Conservation (phyloP, 1,284 basidiomycete species). For the Meripilus lineatus region DNA sequence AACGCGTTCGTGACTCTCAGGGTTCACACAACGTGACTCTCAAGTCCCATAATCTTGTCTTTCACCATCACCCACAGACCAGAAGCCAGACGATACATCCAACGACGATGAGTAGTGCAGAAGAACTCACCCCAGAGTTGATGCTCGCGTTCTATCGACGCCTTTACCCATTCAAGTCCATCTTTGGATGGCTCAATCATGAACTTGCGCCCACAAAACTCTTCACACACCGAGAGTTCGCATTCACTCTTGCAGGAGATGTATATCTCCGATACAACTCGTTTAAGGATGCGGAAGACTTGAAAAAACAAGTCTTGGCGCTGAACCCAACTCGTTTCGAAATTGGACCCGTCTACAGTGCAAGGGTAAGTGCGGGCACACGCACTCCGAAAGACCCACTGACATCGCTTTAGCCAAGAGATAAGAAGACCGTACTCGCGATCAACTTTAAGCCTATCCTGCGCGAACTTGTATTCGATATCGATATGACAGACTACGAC, state of each 20-base stretch:
- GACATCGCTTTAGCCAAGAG: constrained; percentile 76
- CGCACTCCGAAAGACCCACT: no score
- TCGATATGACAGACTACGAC: constrained; percentile 99
- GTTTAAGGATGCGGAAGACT: constrained; percentile 80
- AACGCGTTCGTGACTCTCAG: no score
- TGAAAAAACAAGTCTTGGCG: constrained; percentile 85
- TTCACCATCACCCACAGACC: no score
- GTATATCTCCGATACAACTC: constrained; percentile 96
- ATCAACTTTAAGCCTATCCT: constrained; percentile 73
- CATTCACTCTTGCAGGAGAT: constrained; percentile 92
- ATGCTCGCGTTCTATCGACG: constrained; percentile 92
- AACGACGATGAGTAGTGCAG: constrained; percentile 2
- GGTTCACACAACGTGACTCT: no score
- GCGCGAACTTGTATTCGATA: constrained; percentile 98
- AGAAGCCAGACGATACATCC: no score
- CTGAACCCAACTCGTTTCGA: constrained; percentile 92
- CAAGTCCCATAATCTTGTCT: no score
- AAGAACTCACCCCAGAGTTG: constrained; percentile 25
- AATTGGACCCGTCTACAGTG: constrained; percentile 93
- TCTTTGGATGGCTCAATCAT: constrained; percentile 96
- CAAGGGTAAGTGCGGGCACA: constrained; percentile 53
- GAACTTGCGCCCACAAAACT: constrained; percentile 70
- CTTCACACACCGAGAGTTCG: constrained; percentile 93
- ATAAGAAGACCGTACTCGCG: constrained; percentile 82
- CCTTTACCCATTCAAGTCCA: constrained; percentile 91